Evolutionary conservation across 2,329 filamentous ascomycete genomes (phyloP), one percentile per base, ranked within the genome.

Genomic region (Hypoxylon sp.): DNA sequence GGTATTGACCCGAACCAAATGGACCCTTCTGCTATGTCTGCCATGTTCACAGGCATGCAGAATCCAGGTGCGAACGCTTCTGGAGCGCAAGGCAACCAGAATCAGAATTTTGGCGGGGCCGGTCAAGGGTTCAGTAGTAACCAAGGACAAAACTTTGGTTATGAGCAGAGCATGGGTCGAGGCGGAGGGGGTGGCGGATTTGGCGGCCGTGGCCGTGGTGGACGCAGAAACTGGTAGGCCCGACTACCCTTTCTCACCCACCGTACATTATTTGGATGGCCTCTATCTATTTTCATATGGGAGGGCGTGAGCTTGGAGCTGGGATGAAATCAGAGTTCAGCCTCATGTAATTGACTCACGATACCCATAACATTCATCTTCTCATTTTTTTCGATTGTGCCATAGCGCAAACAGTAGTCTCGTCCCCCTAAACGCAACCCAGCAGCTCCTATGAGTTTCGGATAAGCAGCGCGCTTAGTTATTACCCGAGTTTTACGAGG

Each of bases 1-100:
- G 89, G 88, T 22, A 88, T 91, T 82, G 89, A 91, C 70, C 88
- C 88, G 44, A 88, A 84, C 67, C 88, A 91, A 79, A 90, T 91
- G 87, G 89, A 91, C 68, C 85, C 87, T 39, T 82, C 81, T 33
- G 79, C 86, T 65, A 86, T 89, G 81, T 83, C 83, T 13, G 83
- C 85, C 75, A 90, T 91, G 87, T 90, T 89, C 73, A 81, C 84
- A 0, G 84, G 84, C 33, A 88, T 88, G 84, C 86, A 88, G 73
- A 82, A 81, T 55, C 77, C 78, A 9, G 84, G 81, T 14, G 82
- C 78, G 5, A 76, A 74, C 52, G 75, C 73, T 22, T 80, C 74
- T n/a, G 79, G 80, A 3, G 81, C 80, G 0, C 84, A 86, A 54
- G 86, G 83, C 6, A 83, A 81, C 6, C 86, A 88, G 69, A 84